Evolutionary conservation across 352 stramenopile genomes (phyloP).

Genomic region (Phytophthora tubulina): DNA sequence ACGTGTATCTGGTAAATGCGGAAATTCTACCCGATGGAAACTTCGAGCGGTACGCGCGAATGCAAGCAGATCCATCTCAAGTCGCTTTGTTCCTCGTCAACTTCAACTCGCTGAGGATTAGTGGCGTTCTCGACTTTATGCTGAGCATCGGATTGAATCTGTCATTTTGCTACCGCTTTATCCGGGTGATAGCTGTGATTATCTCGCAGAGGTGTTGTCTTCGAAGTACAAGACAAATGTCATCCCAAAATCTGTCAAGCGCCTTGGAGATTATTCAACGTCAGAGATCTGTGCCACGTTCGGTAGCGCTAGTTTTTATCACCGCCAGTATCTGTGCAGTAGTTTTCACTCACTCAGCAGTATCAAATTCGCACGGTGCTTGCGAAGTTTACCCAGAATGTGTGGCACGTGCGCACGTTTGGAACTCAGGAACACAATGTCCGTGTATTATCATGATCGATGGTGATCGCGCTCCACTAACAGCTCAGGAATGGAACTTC

Average conservation of each 20-base stretch:
- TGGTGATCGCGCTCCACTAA: conserved; percentile 29
- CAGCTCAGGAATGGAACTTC: conserved; percentile 34
- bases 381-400: conserved; percentile 38
- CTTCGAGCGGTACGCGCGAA: conserved; percentile 42
- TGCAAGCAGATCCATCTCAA: conserved; percentile 39
- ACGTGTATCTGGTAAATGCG: conserved; percentile 30
- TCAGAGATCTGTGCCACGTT: conserved; percentile 23
- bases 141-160: conserved; percentile 47
- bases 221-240: neutral
- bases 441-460: conserved; percentile 45
- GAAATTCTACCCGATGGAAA: conserved; percentile 33
- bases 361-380: conserved; percentile 7
- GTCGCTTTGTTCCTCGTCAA: conserved; percentile 41
- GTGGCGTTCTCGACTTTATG: conserved; percentile 36
- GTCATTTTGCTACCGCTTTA: conserved; percentile 48
- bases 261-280: neutral
- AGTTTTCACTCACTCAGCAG: conserved; percentile 15
- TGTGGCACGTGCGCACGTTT: conserved; percentile 27
- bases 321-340: conserved; percentile 1
- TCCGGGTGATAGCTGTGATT: conserved; percentile 31
- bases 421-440: conserved; percentile 17
- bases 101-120: conserved; percentile 48
- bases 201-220: conserved; percentile 4
- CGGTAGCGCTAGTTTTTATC: conserved; percentile 26
- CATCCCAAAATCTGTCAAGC: neutral